Evolutionary conservation across 2,329 filamentous ascomycete genomes (phyloP), one percentile per base, ranked within the genome.

Genomic region (Talaromyces sp.): DNA sequence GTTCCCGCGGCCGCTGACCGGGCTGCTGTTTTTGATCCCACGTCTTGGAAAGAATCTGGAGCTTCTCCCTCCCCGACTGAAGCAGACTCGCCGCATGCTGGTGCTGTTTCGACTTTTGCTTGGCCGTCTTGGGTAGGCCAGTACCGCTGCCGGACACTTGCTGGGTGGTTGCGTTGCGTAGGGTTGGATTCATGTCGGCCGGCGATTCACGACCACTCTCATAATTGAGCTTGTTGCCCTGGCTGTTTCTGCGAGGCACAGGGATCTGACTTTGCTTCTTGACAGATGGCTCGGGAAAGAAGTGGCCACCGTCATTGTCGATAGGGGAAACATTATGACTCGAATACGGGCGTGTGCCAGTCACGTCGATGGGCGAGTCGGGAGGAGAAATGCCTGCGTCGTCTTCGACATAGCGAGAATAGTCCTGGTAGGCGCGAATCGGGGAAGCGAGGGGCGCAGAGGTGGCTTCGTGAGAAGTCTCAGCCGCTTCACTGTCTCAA

Each of bases 1-100:
- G 78, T 57, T 79, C 75, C 50, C 74, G 73, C 51, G 86, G 85
- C 24, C 80, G 56, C 69, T 62, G 66, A 70, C 65, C 52, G 67
- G 69, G 35, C 7, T 50, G 27, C 24, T 53, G 53, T 35, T 60
- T 62, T 10, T 54, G 61, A 54, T 65, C 68, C 64, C 71, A 69
- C 41, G 65, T 68, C 63, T 72, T 71, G 35, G 68, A 67, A 53
- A 67, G 63, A 58, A 71, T 74, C 62, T 71, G 70, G 14, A 75
- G 67, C 43, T 75, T 70, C 41, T 77, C 74, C 56, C 74, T 76
- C 56, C 69, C 66, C 67, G 70, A 72, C 50, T 68, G 64, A 53
- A 71, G 54, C 57, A 72, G 57, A 41, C 65, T 71, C 24, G 72
- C 68, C 12, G 65, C 53, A 46, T 46, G 43, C 12, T 69, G 65